Evolutionary conservation across 164 flowering plant genomes (phyloP), one percentile per base, ranked within the genome.

Genomic region (Tinospora cordifolia): DNA sequence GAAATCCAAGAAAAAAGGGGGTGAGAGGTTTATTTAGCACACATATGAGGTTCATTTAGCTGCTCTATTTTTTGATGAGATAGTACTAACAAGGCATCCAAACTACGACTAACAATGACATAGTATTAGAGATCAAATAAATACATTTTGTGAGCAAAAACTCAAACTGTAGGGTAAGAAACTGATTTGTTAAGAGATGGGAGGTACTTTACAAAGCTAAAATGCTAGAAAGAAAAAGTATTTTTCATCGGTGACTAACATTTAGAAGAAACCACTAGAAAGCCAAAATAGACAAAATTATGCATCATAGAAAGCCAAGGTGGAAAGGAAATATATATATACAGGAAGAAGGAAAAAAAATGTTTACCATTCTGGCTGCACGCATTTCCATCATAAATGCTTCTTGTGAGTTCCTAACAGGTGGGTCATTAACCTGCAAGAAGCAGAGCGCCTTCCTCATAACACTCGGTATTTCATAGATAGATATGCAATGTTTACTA

Each of bases 311-410:
- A 51, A 51, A 51, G 59, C 21, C n/a, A 15, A 14, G 3, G 22
- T 51, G 19, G 59, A 51, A 30, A n/a, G n/a, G n/a, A n/a, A n/a
- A n/a, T n/a, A n/a, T 4, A 30, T 1, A 30, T 30, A 2, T 30
- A 30, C 36, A 30, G 36, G 36, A 30, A 30, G 4, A 30, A 30
- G 36, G 36, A 30, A 30, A 30, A 30, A 30, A 30, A 1, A 4
- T 30, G n/a, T 74, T 71, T 72, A 91, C 98, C 93, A 91, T 92
- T 82, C 89, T 88, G 58, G 97, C 83, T 36, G 91, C 96, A 57
- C 95, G 89, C 89, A 89, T 88, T 82, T 91, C 97, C 96, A 94
- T 88, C 93, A 88, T 88, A 81, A 90, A 89, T 60, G 95, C 85
- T 74, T 94, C 97, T 75, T 94, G 98, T 14, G 97, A 86, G 74